Evolutionary conservation across 2,329 filamentous ascomycete species (phyloP), one percentile per base, ranked within the genome.

Genomic region (Apiospora kogelbergensis): DNA sequence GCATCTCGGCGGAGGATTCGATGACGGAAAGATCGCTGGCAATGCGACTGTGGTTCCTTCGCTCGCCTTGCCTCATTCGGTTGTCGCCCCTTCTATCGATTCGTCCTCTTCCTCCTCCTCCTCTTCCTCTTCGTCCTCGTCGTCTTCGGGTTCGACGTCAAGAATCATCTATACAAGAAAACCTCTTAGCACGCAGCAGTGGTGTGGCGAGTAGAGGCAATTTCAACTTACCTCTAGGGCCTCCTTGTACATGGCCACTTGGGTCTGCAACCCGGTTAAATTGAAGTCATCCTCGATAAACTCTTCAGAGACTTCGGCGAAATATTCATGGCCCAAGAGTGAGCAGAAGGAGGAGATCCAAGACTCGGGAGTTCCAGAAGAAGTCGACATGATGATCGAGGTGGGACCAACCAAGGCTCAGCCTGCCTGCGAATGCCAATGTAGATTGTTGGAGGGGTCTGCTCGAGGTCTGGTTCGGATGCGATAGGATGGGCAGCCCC

Each of bases 221-320:
- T n/a, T 37, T 53, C 71, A 65, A 33, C 76, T 66, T 82, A 91
- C 89, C 85, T 99, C 96, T 72, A 99, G 84, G 15, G 96, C 96
- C 83, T 99, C 96, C 82, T 98, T 99, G 82, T 99, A 99, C 93
- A 98, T 97, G 72, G 94, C 92, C 67, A 99, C 96, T 83, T 98
- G 95, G 70, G 91, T 93, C 81, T 97, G 94, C 76, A 99, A 86
- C 65, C 96, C 96, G 0, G 96, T 99, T 73, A 99, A 86, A 82
- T 99, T 99, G 86, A 99, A 99, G 81, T 99, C 96, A 89, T 99
- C 96, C 81, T 99, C 96, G 78, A 99, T 98, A 77, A 99, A 99
- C 78, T 99, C 96, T 83, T 99, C 96, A 63, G 94, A 96, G 66
- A 99, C 95, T 84, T 99, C 96, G 72, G 96, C 96, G 81, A 99